Evolutionary conservation across 306 rosid species (phyloP), one percentile per base, ranked within the genome.

Genomic region (Prunus mume): DNA sequence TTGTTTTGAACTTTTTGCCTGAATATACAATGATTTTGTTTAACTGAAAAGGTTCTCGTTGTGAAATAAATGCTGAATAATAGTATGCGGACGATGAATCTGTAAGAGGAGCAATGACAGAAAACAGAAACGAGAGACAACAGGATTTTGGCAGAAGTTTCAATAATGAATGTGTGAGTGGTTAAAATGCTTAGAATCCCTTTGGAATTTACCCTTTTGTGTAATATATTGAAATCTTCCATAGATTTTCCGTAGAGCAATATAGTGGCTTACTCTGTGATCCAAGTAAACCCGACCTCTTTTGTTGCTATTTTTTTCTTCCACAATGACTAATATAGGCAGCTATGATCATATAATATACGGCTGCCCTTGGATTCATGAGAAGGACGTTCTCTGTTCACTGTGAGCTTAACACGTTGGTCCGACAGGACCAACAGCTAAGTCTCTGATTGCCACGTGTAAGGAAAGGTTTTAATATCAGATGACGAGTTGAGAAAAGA

Each of bases 1-100:
- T 52, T 49, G 41, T 45, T 24, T 22, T 28, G 46, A 75, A 22
- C 79, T 1, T 55, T 67, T 67, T 73, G 61, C 81, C 79, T 58
- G 76, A 74, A 63, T 55, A 25, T 80, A 55, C 68, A 47, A 28
- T 62, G 51, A 22, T 72, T 34, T 69, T 64, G n/a, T 22, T 8
- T 10, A 34, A 34, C 18, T 65, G 17, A 65, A 32, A 64, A 27
- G 12, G 60, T 20, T 71, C 77, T 10, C 71, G 20, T 61, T 73
- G 52, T 73, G 43, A 15, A 24, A 27, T 61, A n/a, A 58, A 10
- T 74, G 22, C 50, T 45, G 46, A 47, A 32, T 12, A 17, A 19
- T 7, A 34, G 32, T 5, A 12, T 15, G 61, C 15, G 30, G 47
- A 64, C 17, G 62, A 30, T 8, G 18, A 20, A 30, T 52, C 20